Conservation (phyloP, 106 monocot species). For the Platanthera guangdongensis region DNA sequence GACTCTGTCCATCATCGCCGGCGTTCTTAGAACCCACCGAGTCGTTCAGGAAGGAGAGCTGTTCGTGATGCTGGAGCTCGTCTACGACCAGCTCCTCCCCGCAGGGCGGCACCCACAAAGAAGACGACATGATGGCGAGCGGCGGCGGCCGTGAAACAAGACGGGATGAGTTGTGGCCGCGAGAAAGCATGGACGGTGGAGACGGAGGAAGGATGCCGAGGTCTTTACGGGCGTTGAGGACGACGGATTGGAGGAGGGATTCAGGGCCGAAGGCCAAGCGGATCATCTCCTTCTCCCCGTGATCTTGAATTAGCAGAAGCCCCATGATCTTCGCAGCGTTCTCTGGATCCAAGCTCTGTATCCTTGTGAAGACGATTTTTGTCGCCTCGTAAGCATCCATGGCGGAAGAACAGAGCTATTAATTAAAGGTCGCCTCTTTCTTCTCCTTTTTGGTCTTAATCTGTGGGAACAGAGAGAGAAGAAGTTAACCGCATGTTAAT, state of each 20-base stretch:
- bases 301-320: slow-evolving; percentile 74
- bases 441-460: background rate
- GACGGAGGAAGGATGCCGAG: slow-evolving; percentile 47
- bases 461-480: background rate
- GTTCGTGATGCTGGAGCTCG: slow-evolving; percentile 41
- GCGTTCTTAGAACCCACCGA: slow-evolving; percentile 21
- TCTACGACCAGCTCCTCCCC: slow-evolving; percentile 29
- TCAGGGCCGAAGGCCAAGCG: slow-evolving; percentile 95
- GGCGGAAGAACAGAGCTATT: background rate
- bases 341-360: slow-evolving; percentile 82
- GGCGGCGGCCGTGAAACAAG: background rate
- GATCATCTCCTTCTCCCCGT: slow-evolving; percentile 99
- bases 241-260: slow-evolving; percentile 62
- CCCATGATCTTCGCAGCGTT: slow-evolving; percentile 99
- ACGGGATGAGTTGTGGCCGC: background rate
- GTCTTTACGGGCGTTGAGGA: slow-evolving; percentile 67
- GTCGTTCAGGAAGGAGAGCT: slow-evolving; percentile 47
- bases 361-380: slow-evolving; percentile 76
- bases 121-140: slow-evolving; percentile 10
- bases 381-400: slow-evolving; percentile 99
- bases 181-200: slow-evolving; percentile 16
- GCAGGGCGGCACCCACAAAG: slow-evolving; percentile 25
- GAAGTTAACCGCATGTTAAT: no score
- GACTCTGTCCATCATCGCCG: slow-evolving; percentile 19
- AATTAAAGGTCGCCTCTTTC: background rate